These are phyloP conservation scores for Jimgerdemannia lactiflua DNA, from an alignment of 192 early-diverging fungal genomes.

Conservation along the genomic window DNA sequence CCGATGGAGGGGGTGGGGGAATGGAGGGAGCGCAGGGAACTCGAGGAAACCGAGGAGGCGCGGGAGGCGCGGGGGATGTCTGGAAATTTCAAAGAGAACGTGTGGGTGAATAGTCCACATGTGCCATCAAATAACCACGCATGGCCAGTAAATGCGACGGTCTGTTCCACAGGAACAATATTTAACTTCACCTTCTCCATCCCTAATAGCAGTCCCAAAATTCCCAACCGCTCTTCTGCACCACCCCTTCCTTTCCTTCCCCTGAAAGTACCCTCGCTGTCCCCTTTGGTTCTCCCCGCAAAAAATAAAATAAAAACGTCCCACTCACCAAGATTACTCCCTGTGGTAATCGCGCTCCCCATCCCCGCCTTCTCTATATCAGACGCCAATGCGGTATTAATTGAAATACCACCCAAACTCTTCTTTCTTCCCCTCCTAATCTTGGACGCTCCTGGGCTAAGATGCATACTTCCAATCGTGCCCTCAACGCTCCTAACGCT, in stretches of 20 bases:
- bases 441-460: not conserved
- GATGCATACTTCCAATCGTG: not conserved
- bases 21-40: slow-evolving; percentile 18
- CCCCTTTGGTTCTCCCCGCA: no score
- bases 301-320: not conserved
- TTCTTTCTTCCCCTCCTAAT: not conserved
- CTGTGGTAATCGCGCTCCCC: not conserved
- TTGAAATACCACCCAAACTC: not conserved
- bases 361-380: not conserved
- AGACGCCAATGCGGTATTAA: not conserved
- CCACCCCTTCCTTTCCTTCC: not conserved
- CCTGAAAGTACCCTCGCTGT: not conserved
- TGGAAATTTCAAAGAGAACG: not conserved
- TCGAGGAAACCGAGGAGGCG: not conserved
- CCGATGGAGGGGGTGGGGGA: slow-evolving; percentile 36
- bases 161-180: no score
- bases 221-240: no score
- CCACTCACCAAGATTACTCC: not conserved
- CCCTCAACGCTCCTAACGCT: slow-evolving; percentile 1
- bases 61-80: not conserved
- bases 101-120: not conserved
- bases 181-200: no score
- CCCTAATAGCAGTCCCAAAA: no score
- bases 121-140: no score
- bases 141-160: no score